These are phyloP conservation scores for Parastagonospora nodorum DNA, from an alignment of 2,329 filamentous ascomycete genomes.

Conservation along the genomic window DNA sequence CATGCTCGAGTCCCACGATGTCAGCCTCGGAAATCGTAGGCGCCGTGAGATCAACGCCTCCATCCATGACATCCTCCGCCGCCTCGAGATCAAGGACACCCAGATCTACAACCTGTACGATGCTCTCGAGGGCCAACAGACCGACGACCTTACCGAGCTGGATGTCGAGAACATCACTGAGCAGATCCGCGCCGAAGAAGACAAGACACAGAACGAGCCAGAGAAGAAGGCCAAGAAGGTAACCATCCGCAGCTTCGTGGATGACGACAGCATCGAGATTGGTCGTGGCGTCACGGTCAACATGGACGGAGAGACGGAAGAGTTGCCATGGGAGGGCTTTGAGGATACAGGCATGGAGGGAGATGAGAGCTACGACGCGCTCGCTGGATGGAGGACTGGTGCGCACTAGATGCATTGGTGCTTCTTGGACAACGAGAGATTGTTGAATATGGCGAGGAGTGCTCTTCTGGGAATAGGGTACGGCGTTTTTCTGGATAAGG, in stretches of 20 bases:
- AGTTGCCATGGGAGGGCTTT: slow-evolving; percentile 48
- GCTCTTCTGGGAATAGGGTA: no score
- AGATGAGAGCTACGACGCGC: slow-evolving; percentile 13
- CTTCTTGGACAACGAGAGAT: no score
- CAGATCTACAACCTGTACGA: slow-evolving; percentile 85
- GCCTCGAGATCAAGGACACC: slow-evolving; percentile 74
- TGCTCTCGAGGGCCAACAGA: slow-evolving; percentile 79
- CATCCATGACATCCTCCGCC: slow-evolving; percentile 65
- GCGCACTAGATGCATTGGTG: slow-evolving; percentile 7
- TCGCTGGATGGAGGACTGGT: slow-evolving; percentile 18
- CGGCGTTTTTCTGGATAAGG: no score
- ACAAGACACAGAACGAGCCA: slow-evolving; percentile 33
- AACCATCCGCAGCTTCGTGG: slow-evolving; percentile 43
- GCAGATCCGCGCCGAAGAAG: slow-evolving; percentile 48
- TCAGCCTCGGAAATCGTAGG: slow-evolving; percentile 64
- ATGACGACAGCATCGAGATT: slow-evolving; percentile 29
- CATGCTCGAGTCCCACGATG: slow-evolving; percentile 66
- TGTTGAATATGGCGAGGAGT: no score
- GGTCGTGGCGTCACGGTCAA: slow-evolving; percentile 9
- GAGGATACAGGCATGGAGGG: slow-evolving; percentile 29
- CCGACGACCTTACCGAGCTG: slow-evolving; percentile 54
- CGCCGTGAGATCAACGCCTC: slow-evolving; percentile 65
- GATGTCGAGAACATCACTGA: slow-evolving; percentile 51
- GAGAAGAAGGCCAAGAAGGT: slow-evolving; percentile 44
- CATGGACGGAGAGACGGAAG: slow-evolving; percentile 35